These are phyloP conservation scores for Phyllosticta capitalensis DNA, from an alignment of 2,329 filamentous ascomycete species.

Conservation along the genomic window DNA sequence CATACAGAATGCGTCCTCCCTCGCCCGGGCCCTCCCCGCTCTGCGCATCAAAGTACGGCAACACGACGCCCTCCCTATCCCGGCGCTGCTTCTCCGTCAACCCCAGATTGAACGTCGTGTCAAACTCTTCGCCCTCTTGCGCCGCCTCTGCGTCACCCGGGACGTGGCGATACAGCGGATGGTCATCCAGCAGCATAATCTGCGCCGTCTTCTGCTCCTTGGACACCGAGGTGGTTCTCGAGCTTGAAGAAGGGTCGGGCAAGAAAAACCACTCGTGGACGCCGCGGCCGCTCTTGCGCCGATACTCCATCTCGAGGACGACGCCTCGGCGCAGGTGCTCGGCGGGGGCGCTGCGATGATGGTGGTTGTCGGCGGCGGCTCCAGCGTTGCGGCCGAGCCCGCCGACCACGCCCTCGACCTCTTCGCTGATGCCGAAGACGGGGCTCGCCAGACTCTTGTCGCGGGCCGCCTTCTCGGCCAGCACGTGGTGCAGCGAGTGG, in stretches of 20 bases:
- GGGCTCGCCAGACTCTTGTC: constrained; percentile 69
- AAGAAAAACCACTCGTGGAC: constrained; percentile 61
- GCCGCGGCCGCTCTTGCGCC: constrained; percentile 70
- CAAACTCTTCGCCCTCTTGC: constrained; percentile 45
- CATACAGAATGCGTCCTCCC: constrained; percentile 88
- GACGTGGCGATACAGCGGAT: constrained; percentile 53
- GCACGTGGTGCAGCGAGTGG: constrained; percentile 63
- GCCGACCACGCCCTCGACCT: constrained; percentile 67
- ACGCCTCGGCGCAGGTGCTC: constrained; percentile 40
- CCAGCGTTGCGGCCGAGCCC: constrained; percentile 48
- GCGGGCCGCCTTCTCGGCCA: constrained; percentile 63
- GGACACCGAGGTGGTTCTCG: constrained; percentile 10
- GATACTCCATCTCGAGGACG: constrained; percentile 77
- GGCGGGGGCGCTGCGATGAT: background rate
- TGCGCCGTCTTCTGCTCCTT: constrained; percentile 32
- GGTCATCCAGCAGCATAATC: constrained; percentile 61
- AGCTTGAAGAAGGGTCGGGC: constrained; percentile 19
- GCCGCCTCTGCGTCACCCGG: constrained; percentile 30
- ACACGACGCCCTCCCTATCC: constrained; percentile 78
- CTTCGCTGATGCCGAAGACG: constrained; percentile 67
- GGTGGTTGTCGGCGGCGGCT: background rate
- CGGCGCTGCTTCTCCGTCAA: constrained; percentile 83
- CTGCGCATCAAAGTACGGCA: constrained; percentile 97
- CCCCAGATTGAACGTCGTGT: constrained; percentile 75
- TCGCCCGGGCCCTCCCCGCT: constrained; percentile 63